Evolutionary conservation across 2,329 filamentous ascomycete species (phyloP).

Genomic region (Neofusicoccum cordaticola): DNA sequence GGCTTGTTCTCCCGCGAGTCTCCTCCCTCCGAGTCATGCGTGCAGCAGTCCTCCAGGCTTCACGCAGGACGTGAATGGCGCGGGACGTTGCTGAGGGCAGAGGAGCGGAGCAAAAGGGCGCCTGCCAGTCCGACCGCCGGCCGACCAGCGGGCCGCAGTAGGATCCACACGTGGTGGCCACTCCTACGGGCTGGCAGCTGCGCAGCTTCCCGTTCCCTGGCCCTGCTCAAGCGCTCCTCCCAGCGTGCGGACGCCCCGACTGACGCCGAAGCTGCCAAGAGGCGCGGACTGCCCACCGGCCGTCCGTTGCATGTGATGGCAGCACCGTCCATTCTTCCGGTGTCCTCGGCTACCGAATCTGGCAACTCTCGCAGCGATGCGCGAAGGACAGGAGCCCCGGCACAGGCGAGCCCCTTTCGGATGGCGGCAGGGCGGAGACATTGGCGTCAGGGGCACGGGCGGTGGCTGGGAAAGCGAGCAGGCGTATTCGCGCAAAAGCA

Average conservation of each 20-base stretch:
- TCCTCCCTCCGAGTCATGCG: background rate
- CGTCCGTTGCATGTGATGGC: no score
- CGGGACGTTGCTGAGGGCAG: background rate
- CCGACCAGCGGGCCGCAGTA: background rate
- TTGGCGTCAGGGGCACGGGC: background rate
- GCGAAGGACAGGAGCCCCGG: background rate
- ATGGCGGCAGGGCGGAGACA: background rate
- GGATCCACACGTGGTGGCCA: background rate
- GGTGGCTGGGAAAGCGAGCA: background rate
- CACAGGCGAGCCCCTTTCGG: background rate
- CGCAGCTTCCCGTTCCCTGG: no score
- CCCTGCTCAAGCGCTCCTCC: no score
- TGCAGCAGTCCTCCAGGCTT: no score
- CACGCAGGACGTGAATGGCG: background rate
- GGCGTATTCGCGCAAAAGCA: background rate
- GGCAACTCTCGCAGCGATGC: background rate
- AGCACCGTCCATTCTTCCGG: no score
- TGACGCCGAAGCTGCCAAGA: no score
- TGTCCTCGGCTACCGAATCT: background rate
- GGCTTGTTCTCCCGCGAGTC: no score
- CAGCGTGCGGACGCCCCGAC: no score
- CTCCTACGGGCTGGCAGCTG: background rate
- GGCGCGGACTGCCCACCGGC: no score
- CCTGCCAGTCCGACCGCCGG: constrained; percentile 8
- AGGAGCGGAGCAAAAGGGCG: background rate